Base-by-base conservation (phyloP, 2,329 filamentous ascomycete genomes). In the Ophiocordyceps robertsii region DNA sequence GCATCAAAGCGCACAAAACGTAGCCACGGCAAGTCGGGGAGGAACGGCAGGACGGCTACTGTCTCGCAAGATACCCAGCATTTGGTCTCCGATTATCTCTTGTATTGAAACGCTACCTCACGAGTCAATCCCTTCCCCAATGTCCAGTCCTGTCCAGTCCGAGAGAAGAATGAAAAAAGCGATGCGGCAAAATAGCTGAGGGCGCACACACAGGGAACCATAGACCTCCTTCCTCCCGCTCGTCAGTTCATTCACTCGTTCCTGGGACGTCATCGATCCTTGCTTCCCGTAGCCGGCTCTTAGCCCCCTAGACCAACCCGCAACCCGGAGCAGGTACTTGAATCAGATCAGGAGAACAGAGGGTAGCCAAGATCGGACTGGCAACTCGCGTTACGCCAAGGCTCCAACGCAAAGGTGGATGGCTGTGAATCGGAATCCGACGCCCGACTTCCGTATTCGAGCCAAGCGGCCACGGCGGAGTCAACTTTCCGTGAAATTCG, bases 141-240 rank as follows among this genome's bases (percentile, higher is more conserved):
- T 47, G 43, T 49, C 46, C 43, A 44, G 38, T 43, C 46, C 37
- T 47, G 43, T 49, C 46, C 43, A 44, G 38, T 43, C 46, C 37
- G 32, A 47, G 45, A 43, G 42, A 43, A 43, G 42, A 49, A 32
- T 12, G 37, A 13, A 37, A 35, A 46, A 42, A 12, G 33, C n/a
- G n/a, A 35, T 35, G 33, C 33, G 33, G 33, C 33, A 17, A 36
- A 39, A 32, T 29, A n/a, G 19, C 19, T 32, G 40, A n/a, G 32
- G 35, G 24, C 27, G 40, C 32, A 27, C 16, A 29, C 39, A 35
- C 32, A 43, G 37, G 37, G 37, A 39, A 43, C 29, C 38, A 27
- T 39, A 37, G 17, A 37, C 29, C 33, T 40, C 37, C 31, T 37
- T 37, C 29, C 27, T 21, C 19, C 29, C 29, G 33, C 42, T 31